Evolutionary conservation across 2,329 filamentous ascomycete species (phyloP).

Genomic region (Diplocarpon mali): DNA sequence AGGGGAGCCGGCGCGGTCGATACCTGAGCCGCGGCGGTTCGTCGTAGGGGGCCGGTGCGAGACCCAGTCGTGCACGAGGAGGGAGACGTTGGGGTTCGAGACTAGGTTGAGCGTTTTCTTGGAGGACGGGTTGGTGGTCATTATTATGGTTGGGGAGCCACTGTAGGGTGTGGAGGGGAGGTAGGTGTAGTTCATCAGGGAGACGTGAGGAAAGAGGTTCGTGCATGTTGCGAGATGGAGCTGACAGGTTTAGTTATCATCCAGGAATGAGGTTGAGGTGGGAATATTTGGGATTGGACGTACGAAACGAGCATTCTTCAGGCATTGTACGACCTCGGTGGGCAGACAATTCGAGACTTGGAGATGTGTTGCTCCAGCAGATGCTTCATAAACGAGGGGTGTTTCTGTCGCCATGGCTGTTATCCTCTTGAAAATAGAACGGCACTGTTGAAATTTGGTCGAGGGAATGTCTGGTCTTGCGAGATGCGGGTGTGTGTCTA

Average conservation of each 20-base stretch:
- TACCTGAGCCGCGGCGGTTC: constrained; percentile 45
- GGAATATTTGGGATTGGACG: constrained; percentile 23
- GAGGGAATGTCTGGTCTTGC: no score
- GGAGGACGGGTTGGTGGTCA: constrained; percentile 75
- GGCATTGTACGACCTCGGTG: constrained; percentile 74
- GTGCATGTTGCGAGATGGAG: constrained; percentile 91
- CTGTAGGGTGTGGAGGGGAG: constrained; percentile 66
- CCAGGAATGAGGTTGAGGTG: constrained; percentile 1
- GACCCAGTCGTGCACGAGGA: constrained; percentile 98
- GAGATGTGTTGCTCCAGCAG: constrained; percentile 55
- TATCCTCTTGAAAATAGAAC: background rate
- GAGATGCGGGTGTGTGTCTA: no score
- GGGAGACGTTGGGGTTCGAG: constrained; percentile 75
- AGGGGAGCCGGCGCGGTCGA: constrained; percentile 41
- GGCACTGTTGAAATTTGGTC: background rate
- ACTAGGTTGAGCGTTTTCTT: constrained; percentile 75
- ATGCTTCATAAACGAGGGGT: constrained; percentile 65
- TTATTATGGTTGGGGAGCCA: constrained; percentile 73
- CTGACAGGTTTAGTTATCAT: constrained; percentile 34
- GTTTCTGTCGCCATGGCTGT: constrained; percentile 33
- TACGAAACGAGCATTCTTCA: constrained; percentile 93
- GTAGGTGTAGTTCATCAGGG: constrained; percentile 99
- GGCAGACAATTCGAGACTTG: constrained; percentile 62
- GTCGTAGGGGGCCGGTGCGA: constrained; percentile 80
- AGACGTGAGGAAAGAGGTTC: constrained; percentile 77